These are phyloP conservation scores for Pontederia paniculata DNA, from an alignment of 176 grass and related monocot species.

Conservation along the genomic window DNA sequence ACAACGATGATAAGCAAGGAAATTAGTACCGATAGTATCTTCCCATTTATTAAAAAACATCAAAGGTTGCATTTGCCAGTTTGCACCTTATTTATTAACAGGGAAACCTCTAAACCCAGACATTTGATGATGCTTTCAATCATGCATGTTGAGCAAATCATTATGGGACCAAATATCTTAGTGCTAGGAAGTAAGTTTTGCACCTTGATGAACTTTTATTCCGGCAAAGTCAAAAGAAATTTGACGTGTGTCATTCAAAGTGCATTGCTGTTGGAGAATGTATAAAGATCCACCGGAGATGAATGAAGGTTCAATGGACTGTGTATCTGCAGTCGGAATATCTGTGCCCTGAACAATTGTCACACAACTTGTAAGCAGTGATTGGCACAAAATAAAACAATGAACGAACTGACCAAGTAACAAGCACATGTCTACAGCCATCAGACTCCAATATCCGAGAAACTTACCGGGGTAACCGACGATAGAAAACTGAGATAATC, in stretches of 20 bases:
- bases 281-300: constrained; percentile 40
- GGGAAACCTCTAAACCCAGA: no score
- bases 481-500: constrained; percentile 43
- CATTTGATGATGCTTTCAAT: no score
- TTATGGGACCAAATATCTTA: not conserved
- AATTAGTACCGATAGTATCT: no score
- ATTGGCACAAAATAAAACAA: no score
- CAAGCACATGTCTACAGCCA: not conserved
- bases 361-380: no score
- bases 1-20: no score
- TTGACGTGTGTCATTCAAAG: constrained; percentile 21
- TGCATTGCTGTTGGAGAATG: constrained; percentile 40
- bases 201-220: constrained; percentile 32
- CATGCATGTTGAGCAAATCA: no score
- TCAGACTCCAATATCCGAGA: not conserved
- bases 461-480: constrained; percentile 47
- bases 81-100: no score
- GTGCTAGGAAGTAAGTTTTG: constrained; percentile 4
- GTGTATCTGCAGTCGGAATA: constrained; percentile 26
- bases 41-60: no score
- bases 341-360: constrained; percentile 40
- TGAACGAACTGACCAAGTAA: not conserved
- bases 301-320: constrained; percentile 61
- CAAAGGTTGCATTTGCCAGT: no score
- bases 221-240: constrained; percentile 25